Percentiles rank a stretch among this genome's conserved stretches.
Conservation (phyloP, 441 rosid genomes). For the Theobroma grandiflorum region DNA sequence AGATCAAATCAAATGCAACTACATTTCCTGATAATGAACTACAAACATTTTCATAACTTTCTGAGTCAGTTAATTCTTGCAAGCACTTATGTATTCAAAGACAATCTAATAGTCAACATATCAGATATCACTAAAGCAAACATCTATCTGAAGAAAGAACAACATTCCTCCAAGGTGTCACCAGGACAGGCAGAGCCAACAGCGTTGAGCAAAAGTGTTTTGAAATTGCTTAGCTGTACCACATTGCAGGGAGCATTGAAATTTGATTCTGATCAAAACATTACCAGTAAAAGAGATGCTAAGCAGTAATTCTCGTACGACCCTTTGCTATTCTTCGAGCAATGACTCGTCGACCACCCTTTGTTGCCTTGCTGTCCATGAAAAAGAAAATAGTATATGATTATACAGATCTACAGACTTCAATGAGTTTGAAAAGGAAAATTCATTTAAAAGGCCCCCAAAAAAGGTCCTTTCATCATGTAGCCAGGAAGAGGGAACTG, state of each 20-base stretch:
- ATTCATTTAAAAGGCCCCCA: background rate
- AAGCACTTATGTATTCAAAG: background rate
- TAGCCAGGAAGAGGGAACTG: background rate
- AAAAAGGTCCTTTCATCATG: background rate
- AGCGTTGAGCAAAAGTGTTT: background rate
- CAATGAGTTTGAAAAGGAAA: background rate
- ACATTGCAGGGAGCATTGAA: slow-evolving; percentile 21
- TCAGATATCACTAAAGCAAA: background rate
- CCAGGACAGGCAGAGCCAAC: slow-evolving; percentile 14
- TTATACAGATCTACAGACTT: slow-evolving; percentile 26
- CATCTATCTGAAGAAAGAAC: slow-evolving; percentile 18
- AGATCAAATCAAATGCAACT: slow-evolving; percentile 1
- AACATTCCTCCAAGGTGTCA: slow-evolving; percentile 8
- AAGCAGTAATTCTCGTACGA: slow-evolving; percentile 87
- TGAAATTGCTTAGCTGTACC: slow-evolving; percentile 7
- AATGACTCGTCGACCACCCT: slow-evolving; percentile 95
- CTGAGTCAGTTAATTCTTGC: slow-evolving; percentile 20
- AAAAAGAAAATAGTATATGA: slow-evolving; percentile 26
- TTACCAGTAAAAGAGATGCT: slow-evolving; percentile 32
- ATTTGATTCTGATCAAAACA: slow-evolving; percentile 4
- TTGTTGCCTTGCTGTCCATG: slow-evolving; percentile 90
- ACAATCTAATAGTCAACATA: slow-evolving; percentile 12
- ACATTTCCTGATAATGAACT: slow-evolving; percentile 7
- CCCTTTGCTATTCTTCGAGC: slow-evolving; percentile 98
- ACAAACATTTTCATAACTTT: slow-evolving; percentile 10